Evolutionary conservation across 2,329 filamentous ascomycete species (phyloP).

Genomic region (Ophiostoma novo-ulmi): DNA sequence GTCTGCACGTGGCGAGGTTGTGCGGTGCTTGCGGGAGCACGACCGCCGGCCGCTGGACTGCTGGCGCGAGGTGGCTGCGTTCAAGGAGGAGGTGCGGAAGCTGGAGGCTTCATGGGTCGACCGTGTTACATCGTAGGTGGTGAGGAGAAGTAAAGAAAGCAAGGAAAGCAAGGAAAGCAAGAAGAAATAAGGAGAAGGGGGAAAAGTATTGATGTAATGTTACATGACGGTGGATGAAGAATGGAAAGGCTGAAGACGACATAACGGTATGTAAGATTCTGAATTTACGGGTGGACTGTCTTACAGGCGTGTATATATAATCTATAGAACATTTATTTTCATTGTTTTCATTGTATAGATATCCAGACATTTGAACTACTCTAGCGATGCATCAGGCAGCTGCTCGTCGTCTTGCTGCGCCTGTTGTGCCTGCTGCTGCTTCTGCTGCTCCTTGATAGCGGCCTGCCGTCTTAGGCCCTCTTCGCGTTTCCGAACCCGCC

Average conservation of each 20-base stretch:
- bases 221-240: neutral
- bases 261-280: constrained; percentile 1
- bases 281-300: neutral
- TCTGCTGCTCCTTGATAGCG: constrained; percentile 21
- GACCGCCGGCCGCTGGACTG: constrained; percentile 88
- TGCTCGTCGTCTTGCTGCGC: constrained; percentile 29
- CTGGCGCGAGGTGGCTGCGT: constrained; percentile 86
- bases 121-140: constrained; percentile 56
- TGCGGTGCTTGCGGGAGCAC: constrained; percentile 75
- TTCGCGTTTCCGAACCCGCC: constrained; percentile 51
- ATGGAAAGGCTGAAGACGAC: neutral
- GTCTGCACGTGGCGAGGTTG: constrained; percentile 67
- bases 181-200: neutral
- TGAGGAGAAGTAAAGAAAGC: neutral
- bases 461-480: constrained; percentile 46
- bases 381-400: neutral
- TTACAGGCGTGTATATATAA: constrained; percentile 15
- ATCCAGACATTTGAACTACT: too few relatives aligned
- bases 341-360: neutral
- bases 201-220: neutral
- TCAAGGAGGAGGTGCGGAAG: constrained; percentile 82
- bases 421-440: constrained; percentile 32
- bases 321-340: constrained; percentile 5
- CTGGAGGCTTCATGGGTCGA: constrained; percentile 86
- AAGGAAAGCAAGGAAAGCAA: neutral